These are phyloP conservation scores for Casuarina glauca DNA, from an alignment of 306 rosid species.

Conservation along the genomic window DNA sequence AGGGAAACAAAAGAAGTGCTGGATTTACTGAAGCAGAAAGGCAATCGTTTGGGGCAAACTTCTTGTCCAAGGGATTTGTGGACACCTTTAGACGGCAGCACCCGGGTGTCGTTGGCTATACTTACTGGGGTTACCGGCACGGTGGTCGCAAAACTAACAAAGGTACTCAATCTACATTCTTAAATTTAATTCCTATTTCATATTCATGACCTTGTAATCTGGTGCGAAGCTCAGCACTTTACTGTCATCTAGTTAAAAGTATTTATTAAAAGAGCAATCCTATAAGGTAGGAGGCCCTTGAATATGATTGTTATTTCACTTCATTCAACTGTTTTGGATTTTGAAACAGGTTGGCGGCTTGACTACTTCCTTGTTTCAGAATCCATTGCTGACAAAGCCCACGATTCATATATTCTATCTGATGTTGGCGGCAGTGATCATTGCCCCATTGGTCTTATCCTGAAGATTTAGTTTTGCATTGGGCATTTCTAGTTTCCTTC, in stretches of 20 bases:
- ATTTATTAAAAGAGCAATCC: not conserved
- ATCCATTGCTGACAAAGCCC: slow-evolving; percentile 68
- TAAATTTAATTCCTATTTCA: not conserved
- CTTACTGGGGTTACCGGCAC: slow-evolving; percentile 95
- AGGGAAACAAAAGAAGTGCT: slow-evolving; percentile 95
- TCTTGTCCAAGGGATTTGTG: slow-evolving; percentile 74
- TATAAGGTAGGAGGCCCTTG: not conserved
- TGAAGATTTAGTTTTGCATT: slow-evolving; percentile 45
- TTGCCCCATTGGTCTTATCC: slow-evolving; percentile 79
- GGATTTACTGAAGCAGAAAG: slow-evolving; percentile 94
- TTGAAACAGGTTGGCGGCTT: slow-evolving; percentile 87
- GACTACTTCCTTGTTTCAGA: slow-evolving; percentile 95
- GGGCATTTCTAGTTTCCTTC: slow-evolving; percentile 8
- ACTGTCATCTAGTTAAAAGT: not conserved
- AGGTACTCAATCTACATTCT: slow-evolving; percentile 46
- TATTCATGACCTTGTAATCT: slow-evolving; percentile 2
- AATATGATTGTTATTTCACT: not conserved
- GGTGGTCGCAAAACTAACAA: slow-evolving; percentile 75
- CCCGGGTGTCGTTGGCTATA: slow-evolving; percentile 85
- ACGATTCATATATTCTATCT: slow-evolving; percentile 87
- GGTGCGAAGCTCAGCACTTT: not conserved
- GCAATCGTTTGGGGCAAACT: slow-evolving; percentile 75
- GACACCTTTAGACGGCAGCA: slow-evolving; percentile 89
- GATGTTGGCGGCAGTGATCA: slow-evolving; percentile 89
- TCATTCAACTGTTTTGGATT: slow-evolving; percentile 21